phyloP scores from a whole-genome alignment of 2,329 filamentous ascomycete species.

The Alternaria ventricosa region DNA sequence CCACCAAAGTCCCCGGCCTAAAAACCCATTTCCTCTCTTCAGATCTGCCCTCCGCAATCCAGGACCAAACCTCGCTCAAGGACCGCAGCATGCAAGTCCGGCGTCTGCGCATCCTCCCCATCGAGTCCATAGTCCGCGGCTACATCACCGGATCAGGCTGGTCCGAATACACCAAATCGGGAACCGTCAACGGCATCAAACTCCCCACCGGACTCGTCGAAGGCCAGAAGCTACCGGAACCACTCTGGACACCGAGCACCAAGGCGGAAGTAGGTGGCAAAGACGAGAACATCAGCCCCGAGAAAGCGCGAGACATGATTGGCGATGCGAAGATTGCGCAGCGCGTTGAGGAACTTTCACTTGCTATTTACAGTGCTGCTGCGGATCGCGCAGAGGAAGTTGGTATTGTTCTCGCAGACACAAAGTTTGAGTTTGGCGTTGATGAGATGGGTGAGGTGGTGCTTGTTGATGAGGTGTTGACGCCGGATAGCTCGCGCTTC shows the following conservation, averaged over 20 bases:
- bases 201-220: conserved; percentile 72
- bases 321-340: conserved; percentile 70
- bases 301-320: conserved; percentile 62
- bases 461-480: conserved; percentile 84
- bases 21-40: conserved; percentile 69
- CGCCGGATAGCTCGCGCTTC: conserved; percentile 78
- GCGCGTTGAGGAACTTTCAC: conserved; percentile 68
- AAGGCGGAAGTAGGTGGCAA: conserved; percentile 82
- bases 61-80: conserved; percentile 52
- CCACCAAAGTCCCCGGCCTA: conserved; percentile 62
- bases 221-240: conserved; percentile 70
- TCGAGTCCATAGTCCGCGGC: conserved; percentile 86
- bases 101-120: conserved; percentile 74
- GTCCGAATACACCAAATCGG: conserved; percentile 74
- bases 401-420: conserved; percentile 79
- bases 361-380: conserved; percentile 69
- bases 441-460: conserved; percentile 69
- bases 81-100: conserved; percentile 79
- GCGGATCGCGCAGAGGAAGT: conserved; percentile 68
- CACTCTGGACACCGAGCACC: conserved; percentile 82
- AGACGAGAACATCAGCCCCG: conserved; percentile 84
- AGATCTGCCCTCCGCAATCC: conserved; percentile 58
- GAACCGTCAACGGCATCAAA: conserved; percentile 80
- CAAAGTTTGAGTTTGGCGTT: conserved; percentile 78
- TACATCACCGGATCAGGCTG: conserved; percentile 89